Evolutionary conservation across 257 asterid species (phyloP), one percentile per base, ranked within the genome.

Genomic region (Jacaranda mimosifolia): DNA sequence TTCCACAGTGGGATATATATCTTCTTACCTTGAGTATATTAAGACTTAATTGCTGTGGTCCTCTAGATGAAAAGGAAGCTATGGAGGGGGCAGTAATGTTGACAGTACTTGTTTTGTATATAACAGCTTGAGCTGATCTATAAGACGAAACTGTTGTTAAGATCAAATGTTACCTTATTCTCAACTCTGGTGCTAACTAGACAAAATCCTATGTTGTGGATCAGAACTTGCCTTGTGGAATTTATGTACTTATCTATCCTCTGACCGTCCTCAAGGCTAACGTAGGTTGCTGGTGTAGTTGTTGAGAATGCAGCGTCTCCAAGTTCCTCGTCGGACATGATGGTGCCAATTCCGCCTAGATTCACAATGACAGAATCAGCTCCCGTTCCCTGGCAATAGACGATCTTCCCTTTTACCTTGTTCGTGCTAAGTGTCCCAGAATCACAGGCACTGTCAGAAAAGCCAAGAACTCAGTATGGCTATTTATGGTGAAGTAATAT

Each of bases 1-100:
- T 5, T 1, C 5, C 2, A 40, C 5, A 19, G 68, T 4, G 8
- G 0, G 18, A 4, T 42, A 8, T 4, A 7, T 18, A 48, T 14
- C 26, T 45, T 71, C 39, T 48, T 81, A 91, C 98, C 93, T 94
- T 94, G 84, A 94, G 98, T 70, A 94, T 79, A 83, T 89, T 77
- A 45, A 55, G 77, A 49, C 82, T 63, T 46, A 84, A 1, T 3
- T 36, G 3, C 26, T 90, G 93, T 18, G 99, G 98, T 17, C 99
- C 99, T 84, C 97, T 83, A 1, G 98, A 86, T 12, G 99, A 94
- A 53, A 92, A 94, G 1, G 92, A 79, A 85, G 91, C 91, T 38
- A 90, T 21, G 36, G 72, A 51, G 6, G 97, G 91, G 13, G 91
- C 96, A 9, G 68, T 60, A 7, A 32, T 75, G 5, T 79, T 68